Evolutionary conservation across 768 basidiomycete species (phyloP), one percentile per base, ranked within the genome.

Genomic region (Tylopilus sp.): DNA sequence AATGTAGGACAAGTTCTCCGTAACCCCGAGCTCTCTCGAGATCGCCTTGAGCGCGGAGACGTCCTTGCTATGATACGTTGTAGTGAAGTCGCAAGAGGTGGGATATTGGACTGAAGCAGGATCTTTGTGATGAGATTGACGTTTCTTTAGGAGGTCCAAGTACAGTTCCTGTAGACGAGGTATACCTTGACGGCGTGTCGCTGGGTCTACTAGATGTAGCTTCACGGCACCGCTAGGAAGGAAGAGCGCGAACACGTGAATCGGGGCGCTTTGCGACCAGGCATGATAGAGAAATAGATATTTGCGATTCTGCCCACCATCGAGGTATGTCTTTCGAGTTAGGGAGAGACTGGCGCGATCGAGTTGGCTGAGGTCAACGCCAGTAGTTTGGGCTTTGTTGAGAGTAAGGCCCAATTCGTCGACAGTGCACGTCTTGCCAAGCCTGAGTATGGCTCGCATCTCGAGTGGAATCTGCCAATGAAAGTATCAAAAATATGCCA

Each of bases 221-320:
- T 85, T 88, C 33, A 85, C 84, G 10, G 70, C 56, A 0, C 85
- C 86, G 25, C 67, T 73, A 0, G 92, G 91, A 31, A 85, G 75
- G 73, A 98, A 95, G 28, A 97, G 74, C 0, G 87, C 88, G 61
- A 95, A 94, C 17, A 97, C 81, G 59, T 98, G 93, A 20, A 95
- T 78, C 7, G 83, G 78, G 0, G 81, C 81, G 42, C 76, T 86
- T 47, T 81, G 79, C 11, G 92, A 82, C 51, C 77, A 82, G 18
- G 87, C 88, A 53, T 98, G 95, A 63, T 91, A 97, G 13, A 98
- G 77, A 73, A 95, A 86, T 51, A 93, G 75, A 67, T 91, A 89
- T 65, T 89, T 91, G 39, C 82, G 76, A 9, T 75, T 73, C 51
- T 74, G 75, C 2, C 89, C 92, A 40, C 79, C 77, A 47, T 87